Evolutionary conservation across 768 basidiomycete species (phyloP).

Genomic region (Crepidotus variabilis): DNA sequence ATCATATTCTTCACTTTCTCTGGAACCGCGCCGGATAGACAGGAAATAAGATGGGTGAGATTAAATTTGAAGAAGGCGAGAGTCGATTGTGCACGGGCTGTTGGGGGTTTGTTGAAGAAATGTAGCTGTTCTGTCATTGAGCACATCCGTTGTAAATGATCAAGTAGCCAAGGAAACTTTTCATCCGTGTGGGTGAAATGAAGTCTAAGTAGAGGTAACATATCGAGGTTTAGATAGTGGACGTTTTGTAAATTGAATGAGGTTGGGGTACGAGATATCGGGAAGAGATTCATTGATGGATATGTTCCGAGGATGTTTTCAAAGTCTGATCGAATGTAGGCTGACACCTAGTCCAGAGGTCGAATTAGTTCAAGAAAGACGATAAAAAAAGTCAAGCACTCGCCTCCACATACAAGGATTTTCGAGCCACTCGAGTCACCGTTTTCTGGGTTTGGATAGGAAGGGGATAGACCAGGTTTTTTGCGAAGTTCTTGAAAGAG

Average conservation of each 20-base stretch:
- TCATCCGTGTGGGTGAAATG: constrained; percentile 10
- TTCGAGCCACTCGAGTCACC: constrained; percentile 48
- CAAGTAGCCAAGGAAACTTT: constrained; percentile 19
- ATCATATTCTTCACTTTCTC: background rate
- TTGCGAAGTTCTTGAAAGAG: constrained; percentile 19
- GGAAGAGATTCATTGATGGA: constrained; percentile 24
- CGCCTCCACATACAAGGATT: constrained; percentile 48
- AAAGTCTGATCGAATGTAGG: constrained; percentile 18
- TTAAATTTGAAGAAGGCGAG: too few relatives aligned
- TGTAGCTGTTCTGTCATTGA: constrained; percentile 14
- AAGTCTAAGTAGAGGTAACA: constrained; percentile 13
- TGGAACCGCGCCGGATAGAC: constrained; percentile 4
- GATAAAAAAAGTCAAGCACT: constrained; percentile 14
- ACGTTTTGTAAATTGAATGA: constrained; percentile 23
- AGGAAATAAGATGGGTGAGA: too few relatives aligned
- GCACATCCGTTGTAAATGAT: constrained; percentile 17
- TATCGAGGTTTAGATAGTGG: constrained; percentile 28
- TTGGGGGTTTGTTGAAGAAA: too few relatives aligned
- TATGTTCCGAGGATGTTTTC: constrained; percentile 8
- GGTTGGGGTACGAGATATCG: constrained; percentile 13
- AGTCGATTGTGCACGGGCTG: too few relatives aligned
- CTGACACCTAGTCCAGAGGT: constrained; percentile 17
- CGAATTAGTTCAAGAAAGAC: background rate
- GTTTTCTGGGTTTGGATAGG: constrained; percentile 33
- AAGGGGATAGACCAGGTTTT: constrained; percentile 36